These are phyloP conservation scores for Reutealis trisperma DNA, from an alignment of 345 rosid genomes.

Conservation along the genomic window DNA sequence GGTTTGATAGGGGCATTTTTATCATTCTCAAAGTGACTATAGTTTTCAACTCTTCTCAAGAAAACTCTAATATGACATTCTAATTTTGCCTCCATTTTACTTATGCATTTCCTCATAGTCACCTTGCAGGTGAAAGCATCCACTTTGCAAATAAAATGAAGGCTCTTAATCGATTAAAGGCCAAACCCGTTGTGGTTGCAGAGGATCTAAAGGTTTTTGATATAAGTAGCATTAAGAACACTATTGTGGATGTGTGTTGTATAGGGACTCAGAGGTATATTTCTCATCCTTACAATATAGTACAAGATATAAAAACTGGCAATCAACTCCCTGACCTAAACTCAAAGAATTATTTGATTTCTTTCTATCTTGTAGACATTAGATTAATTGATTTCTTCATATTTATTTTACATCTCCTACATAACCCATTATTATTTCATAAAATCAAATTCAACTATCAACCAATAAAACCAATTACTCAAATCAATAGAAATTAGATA, in stretches of 20 bases:
- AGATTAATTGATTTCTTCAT: too few relatives aligned
- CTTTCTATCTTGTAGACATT: too few relatives aligned
- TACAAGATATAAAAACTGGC: slow-evolving; percentile 64
- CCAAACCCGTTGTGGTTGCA: slow-evolving; percentile 59
- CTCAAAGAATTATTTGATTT: too few relatives aligned
- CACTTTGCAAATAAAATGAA: slow-evolving; percentile 68
- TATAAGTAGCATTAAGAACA: slow-evolving; percentile 40
- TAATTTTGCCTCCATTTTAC: not conserved
- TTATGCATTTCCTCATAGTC: not conserved
- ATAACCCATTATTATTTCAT: too few relatives aligned
- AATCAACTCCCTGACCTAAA: slow-evolving; percentile 51
- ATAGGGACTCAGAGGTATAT: slow-evolving; percentile 57
- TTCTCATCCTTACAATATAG: slow-evolving; percentile 52
- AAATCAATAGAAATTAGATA: too few relatives aligned
- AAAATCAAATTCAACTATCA: too few relatives aligned
- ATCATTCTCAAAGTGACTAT: too few relatives aligned
- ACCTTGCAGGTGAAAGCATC: slow-evolving; percentile 69
- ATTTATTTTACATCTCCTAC: too few relatives aligned
- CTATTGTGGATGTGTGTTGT: slow-evolving; percentile 31
- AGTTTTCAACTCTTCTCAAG: too few relatives aligned
- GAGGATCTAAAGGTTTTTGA: slow-evolving; percentile 45
- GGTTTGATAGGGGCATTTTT: too few relatives aligned
- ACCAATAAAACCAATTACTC: too few relatives aligned
- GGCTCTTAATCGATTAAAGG: slow-evolving; percentile 69
- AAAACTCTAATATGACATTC: too few relatives aligned